Evolutionary conservation across 805 yeast genomes (phyloP).

Genomic region (Saccharomycopsis sp.): DNA sequence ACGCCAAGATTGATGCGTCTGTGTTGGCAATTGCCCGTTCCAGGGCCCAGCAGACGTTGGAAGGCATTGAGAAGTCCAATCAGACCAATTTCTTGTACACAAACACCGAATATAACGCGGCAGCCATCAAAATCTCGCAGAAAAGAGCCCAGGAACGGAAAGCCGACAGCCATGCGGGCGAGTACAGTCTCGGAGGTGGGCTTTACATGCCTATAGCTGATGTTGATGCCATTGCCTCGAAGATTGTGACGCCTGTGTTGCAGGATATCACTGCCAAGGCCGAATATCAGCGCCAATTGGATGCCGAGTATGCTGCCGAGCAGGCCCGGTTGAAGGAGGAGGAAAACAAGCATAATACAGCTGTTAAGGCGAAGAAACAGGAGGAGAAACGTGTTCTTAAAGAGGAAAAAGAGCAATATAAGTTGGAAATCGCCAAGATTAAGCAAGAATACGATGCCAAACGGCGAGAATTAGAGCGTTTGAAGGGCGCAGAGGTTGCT

Average conservation of each 20-base stretch:
- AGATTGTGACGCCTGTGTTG: conserved; percentile 77
- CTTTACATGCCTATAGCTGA: conserved; percentile 67
- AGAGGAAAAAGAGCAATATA: conserved; percentile 5
- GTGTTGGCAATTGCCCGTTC: conserved; percentile 28
- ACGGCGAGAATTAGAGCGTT: conserved; percentile 14
- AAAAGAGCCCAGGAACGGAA: conserved; percentile 44
- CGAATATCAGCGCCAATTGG: conserved; percentile 54
- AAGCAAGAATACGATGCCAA: conserved; percentile 11
- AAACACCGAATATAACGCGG: conserved; percentile 55
- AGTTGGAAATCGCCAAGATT: conserved; percentile 6
- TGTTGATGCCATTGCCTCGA: conserved; percentile 70
- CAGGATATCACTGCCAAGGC: conserved; percentile 68
- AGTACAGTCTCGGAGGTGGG: conserved; percentile 78
- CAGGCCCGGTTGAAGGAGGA: conserved; percentile 17
- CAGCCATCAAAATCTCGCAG: conserved; percentile 75
- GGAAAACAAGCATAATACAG: conserved; percentile 12
- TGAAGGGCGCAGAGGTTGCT: conserved; percentile 15
- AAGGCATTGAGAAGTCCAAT: conserved; percentile 36
- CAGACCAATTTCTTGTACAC: conserved; percentile 34
- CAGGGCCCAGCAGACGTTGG: conserved; percentile 34
- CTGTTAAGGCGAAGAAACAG: conserved; percentile 5
- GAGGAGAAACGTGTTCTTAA: conserved; percentile 4
- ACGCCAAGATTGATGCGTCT: conserved; percentile 10
- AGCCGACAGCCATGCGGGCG: conserved; percentile 1
- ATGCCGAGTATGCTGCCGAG: conserved; percentile 31